Conservation (phyloP, 2,329 filamentous ascomycete genomes). For the Penicillium sp. region DNA sequence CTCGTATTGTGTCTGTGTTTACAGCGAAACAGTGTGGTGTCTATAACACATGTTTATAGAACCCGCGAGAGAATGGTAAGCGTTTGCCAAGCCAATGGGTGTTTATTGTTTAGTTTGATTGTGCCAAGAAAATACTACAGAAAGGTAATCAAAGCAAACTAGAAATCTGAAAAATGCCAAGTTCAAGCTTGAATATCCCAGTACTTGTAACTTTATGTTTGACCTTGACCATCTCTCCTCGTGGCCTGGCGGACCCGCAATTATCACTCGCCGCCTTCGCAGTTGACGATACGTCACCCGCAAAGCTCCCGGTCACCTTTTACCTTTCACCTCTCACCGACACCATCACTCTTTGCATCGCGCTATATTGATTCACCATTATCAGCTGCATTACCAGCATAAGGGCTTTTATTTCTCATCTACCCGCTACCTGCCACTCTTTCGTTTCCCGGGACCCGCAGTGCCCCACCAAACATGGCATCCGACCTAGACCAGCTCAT, state of each 20-base stretch:
- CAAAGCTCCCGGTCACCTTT: constrained; percentile 13
- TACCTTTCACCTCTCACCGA: constrained; percentile 4
- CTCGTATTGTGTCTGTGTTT: too few species aligned
- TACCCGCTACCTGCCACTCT: neutral
- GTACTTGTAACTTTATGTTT: too few species aligned
- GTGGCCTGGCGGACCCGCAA: constrained; percentile 20
- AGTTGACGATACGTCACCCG: constrained; percentile 34
- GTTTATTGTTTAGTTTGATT: too few species aligned
- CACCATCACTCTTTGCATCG: neutral
- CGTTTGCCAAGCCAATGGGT: too few species aligned
- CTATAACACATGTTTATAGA: too few species aligned
- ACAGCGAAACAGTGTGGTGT: too few species aligned
- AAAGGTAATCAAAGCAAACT: too few species aligned
- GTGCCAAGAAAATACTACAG: too few species aligned
- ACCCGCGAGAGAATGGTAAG: too few species aligned
- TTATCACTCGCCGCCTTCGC: constrained; percentile 31
- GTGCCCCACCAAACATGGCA: constrained; percentile 34
- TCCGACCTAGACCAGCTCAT: constrained; percentile 65
- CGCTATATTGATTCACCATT: neutral
- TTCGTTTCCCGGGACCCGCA: neutral
- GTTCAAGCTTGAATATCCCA: too few species aligned
- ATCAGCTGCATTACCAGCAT: neutral
- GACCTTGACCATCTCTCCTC: too few species aligned
- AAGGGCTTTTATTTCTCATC: neutral
- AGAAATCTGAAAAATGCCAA: too few species aligned